phyloP scores from a whole-genome alignment of 345 rosid species.

The Streptanthus diversifolius region DNA sequence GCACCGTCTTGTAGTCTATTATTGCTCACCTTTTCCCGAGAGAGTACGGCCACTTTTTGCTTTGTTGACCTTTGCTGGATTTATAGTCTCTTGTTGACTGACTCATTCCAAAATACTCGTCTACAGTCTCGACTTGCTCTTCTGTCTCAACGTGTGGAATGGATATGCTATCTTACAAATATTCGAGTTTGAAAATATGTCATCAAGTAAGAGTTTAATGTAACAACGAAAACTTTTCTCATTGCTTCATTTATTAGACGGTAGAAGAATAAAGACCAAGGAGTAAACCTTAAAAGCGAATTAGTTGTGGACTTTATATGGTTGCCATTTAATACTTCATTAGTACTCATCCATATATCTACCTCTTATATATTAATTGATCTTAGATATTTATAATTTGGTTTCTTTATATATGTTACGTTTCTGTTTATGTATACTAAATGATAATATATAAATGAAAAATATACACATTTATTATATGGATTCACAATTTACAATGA shows the following conservation, averaged over 20 bases:
- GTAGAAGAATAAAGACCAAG: conserved; percentile 13
- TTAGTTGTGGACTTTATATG: conserved; percentile 7
- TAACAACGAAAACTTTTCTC: neutral
- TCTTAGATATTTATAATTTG: neutral
- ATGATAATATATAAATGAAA: no score
- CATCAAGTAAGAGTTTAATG: conserved; percentile 4
- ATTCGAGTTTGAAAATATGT: neutral
- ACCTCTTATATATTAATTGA: neutral
- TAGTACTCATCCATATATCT: conserved; percentile 1
- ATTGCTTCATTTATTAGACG: conserved; percentile 20
- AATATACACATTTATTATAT: neutral
- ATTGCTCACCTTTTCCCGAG: neutral
- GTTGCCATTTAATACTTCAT: neutral
- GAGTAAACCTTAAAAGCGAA: conserved; percentile 7
- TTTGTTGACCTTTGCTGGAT: conserved; percentile 34
- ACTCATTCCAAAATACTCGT: neutral
- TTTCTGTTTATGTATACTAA: neutral
- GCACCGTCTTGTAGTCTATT: conserved; percentile 29
- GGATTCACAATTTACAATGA: neutral
- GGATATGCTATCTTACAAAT: neutral
- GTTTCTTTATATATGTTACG: neutral
- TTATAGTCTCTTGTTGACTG: conserved; percentile 25
- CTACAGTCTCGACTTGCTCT: neutral
- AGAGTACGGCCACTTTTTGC: conserved; percentile 27
- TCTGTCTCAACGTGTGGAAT: conserved; percentile 31